These are phyloP conservation scores for Globisporangium ultimum DNA, from an alignment of 352 stramenopile species.

Conservation along the genomic window DNA sequence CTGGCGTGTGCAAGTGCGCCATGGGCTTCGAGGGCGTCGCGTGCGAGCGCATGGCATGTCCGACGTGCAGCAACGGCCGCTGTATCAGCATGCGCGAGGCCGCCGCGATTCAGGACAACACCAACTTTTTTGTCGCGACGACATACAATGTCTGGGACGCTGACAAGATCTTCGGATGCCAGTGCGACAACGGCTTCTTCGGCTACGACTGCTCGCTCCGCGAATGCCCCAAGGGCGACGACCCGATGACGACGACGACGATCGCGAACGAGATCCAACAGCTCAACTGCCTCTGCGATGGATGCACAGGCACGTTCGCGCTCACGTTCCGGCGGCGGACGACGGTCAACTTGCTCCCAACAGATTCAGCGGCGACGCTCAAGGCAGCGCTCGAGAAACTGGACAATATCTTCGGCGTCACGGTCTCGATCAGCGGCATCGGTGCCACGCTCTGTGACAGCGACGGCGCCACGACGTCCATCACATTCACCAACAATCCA, in stretches of 20 bases:
- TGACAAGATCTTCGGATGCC: constrained; percentile 75
- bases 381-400: constrained; percentile 53
- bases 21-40: constrained; percentile 67
- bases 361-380: constrained; percentile 29
- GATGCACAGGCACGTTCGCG: constrained; percentile 51
- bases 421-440: constrained; percentile 19
- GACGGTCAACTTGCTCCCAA: constrained; percentile 47
- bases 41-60: constrained; percentile 69
- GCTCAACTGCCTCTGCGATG: constrained; percentile 48
- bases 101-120: constrained; percentile 49
- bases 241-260: constrained; percentile 44
- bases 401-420: constrained; percentile 50
- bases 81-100: constrained; percentile 73
- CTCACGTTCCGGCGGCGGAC: constrained; percentile 62
- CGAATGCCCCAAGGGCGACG: constrained; percentile 54
- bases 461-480: constrained; percentile 36
- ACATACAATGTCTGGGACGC: constrained; percentile 70
- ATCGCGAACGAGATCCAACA: constrained; percentile 37
- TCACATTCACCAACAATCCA: constrained; percentile 74
- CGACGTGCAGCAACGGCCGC: constrained; percentile 56
- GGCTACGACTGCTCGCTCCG: constrained; percentile 65
- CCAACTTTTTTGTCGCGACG: constrained; percentile 60
- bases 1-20: constrained; percentile 55
- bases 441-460: constrained; percentile 31
- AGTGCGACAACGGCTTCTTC: constrained; percentile 64